phyloP scores from a whole-genome alignment of 441 rosid genomes.

The Geranium incanum region DNA sequence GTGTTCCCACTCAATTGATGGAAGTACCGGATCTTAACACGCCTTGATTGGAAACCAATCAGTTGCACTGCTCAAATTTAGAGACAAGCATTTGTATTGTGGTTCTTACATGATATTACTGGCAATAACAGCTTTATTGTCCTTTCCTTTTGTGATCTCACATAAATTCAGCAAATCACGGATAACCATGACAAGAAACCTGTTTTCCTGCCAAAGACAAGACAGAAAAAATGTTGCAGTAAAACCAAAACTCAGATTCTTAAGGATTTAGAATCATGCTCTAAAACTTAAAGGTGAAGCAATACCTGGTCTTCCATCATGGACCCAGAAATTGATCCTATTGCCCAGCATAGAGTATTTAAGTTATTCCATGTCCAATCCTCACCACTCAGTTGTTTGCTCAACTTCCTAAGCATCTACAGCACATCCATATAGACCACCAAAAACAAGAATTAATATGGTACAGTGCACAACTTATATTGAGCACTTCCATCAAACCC shows the following conservation, averaged over 20 bases:
- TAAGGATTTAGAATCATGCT: neutral
- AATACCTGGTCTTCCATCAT: constrained; percentile 98
- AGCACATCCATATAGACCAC: constrained; percentile 15
- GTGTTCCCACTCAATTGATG: constrained; percentile 5
- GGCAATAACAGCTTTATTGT: constrained; percentile 98
- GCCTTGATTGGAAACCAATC: constrained; percentile 1
- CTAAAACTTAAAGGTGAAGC: neutral
- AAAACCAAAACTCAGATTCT: neutral
- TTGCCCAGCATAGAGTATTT: constrained; percentile 98
- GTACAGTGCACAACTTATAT: neutral
- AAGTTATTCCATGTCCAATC: constrained; percentile 99
- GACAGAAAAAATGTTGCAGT: constrained; percentile 1
- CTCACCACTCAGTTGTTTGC: constrained; percentile 92
- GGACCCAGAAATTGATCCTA: constrained; percentile 98
- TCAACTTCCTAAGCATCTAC: constrained; percentile 92
- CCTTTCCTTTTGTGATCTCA: constrained; percentile 98
- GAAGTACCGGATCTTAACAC: constrained; percentile 1
- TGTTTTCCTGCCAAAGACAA: constrained; percentile 68
- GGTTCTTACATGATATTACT: constrained; percentile 94
- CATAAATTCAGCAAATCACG: constrained; percentile 94
- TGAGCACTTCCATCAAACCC: neutral
- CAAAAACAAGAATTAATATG: neutral
- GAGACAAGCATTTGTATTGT: neutral
- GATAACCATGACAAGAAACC: constrained; percentile 98
- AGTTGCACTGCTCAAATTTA: neutral